Percentiles rank a stretch among this genome's conserved stretches.
These are phyloP conservation scores for Arthroderma sp. DNA, from an alignment of 2,329 filamentous ascomycete genomes.

Conservation along the genomic window DNA sequence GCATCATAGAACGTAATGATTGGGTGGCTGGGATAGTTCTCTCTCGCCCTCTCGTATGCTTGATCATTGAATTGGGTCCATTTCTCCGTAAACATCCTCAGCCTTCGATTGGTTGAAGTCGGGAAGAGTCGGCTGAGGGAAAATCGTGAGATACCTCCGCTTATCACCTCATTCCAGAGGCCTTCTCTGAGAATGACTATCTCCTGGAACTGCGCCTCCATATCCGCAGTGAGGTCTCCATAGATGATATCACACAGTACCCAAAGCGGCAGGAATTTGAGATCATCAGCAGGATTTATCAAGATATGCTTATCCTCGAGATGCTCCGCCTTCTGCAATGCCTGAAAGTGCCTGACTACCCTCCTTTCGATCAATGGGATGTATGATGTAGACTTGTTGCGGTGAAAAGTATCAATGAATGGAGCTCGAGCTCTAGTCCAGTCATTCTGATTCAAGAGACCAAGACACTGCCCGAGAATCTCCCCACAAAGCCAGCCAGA, in stretches of 20 bases:
- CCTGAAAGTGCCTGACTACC: too few relatives aligned
- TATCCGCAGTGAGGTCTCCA: slow-evolving; percentile 20
- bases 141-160: slow-evolving; percentile 26
- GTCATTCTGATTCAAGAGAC: too few relatives aligned
- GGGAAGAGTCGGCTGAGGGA: slow-evolving; percentile 20
- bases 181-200: slow-evolving; percentile 20
- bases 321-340: too few relatives aligned
- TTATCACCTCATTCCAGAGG: slow-evolving; percentile 26
- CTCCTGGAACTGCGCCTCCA: slow-evolving; percentile 17
- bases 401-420: too few relatives aligned
- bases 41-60: slow-evolving; percentile 8
- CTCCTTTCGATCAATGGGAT: too few relatives aligned
- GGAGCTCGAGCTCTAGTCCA: too few relatives aligned
- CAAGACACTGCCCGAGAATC: too few relatives aligned
- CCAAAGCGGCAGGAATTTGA: slow-evolving; percentile 29
- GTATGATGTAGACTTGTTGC: too few relatives aligned
- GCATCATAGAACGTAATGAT: slow-evolving; percentile 15
- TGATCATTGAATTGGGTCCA: slow-evolving; percentile 28
- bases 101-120: slow-evolving; percentile 16
- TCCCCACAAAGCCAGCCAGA: too few relatives aligned
- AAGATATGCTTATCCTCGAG: too few relatives aligned
- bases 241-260: slow-evolving; percentile 30
- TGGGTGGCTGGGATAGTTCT: not conserved
- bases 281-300: slow-evolving; percentile 20
- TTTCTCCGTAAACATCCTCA: slow-evolving; percentile 21